A percentile compares a stretch with the other conserved stretches of the same genome.
Conservation (phyloP, 225 moss, liverwort and hornwort species). For the Marchantia polymorpha region DNA sequence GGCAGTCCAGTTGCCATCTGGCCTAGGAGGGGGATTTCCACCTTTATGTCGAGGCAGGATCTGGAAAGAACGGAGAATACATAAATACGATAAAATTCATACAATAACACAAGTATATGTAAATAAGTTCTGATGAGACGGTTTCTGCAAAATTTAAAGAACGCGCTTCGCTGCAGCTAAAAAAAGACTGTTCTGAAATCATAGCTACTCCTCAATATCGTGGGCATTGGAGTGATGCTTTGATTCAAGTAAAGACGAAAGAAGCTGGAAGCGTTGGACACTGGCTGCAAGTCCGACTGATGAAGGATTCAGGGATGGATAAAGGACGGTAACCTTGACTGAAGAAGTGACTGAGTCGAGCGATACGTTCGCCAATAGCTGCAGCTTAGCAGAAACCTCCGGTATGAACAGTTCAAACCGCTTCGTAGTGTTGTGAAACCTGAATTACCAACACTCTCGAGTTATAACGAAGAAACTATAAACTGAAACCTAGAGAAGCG, state of each 20-base stretch:
- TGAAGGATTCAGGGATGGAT: background rate
- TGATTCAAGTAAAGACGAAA: too few relatives aligned
- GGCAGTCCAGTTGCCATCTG: conserved; percentile 89
- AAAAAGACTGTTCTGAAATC: too few relatives aligned
- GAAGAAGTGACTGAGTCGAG: conserved; percentile 53
- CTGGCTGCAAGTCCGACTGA: background rate
- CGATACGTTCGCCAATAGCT: conserved; percentile 53
- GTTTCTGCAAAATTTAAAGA: background rate
- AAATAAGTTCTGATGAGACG: background rate
- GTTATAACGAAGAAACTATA: background rate
- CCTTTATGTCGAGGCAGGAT: conserved; percentile 47
- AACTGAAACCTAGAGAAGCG: background rate
- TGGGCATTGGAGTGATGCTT: too few relatives aligned
- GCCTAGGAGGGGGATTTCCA: conserved; percentile 42
- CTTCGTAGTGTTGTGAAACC: conserved; percentile 80
- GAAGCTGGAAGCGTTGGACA: too few relatives aligned
- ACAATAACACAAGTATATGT: background rate
- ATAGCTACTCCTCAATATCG: too few relatives aligned
- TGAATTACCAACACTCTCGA: conserved; percentile 32
- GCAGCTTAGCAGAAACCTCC: conserved; percentile 72
- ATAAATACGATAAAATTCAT: background rate
- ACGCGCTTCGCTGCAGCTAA: background rate
- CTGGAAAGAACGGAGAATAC: conserved; percentile 19
- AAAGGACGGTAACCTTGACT: conserved; percentile 39
- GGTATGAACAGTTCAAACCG: conserved; percentile 83